Percentiles rank a stretch among this genome's conserved stretches.
Evolutionary conservation across 2,329 filamentous ascomycete species (phyloP).

Genomic region (Exophiala lecanii-corni): DNA sequence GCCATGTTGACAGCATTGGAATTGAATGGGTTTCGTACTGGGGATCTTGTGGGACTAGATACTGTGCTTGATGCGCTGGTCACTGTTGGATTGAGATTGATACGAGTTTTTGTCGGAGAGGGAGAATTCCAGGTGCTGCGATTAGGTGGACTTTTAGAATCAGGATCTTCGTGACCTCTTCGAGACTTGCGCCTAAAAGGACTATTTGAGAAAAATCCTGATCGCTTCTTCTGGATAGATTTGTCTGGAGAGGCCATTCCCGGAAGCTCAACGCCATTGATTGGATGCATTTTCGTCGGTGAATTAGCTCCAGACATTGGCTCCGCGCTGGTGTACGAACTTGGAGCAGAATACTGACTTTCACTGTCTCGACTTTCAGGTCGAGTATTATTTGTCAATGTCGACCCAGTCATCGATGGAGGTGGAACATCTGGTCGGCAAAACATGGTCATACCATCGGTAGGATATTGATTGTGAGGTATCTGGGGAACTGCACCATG

Average conservation of each 20-base stretch:
- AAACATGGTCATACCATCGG: constrained; percentile 96
- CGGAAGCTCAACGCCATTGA: constrained; percentile 37
- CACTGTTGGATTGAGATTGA: constrained; percentile 25
- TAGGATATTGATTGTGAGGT: constrained; percentile 88
- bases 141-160: constrained; percentile 34
- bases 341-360: constrained; percentile 86
- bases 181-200: constrained; percentile 91
- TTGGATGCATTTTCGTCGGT: constrained; percentile 57
- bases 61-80: constrained; percentile 37
- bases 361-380: constrained; percentile 82
- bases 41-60: constrained; percentile 42
- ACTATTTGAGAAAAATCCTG: constrained; percentile 88
- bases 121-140: constrained; percentile 51
- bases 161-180: constrained; percentile 58
- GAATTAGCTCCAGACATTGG: constrained; percentile 69
- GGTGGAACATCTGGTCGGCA: constrained; percentile 65
- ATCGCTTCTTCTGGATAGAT: constrained; percentile 64
- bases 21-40: constrained; percentile 33
- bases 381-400: constrained; percentile 60
- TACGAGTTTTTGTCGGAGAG: constrained; percentile 25
- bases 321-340: constrained; percentile 82
- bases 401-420: constrained; percentile 64
- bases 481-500: constrained; percentile 62
- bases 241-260: constrained; percentile 55
- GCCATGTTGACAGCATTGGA: constrained; percentile 30